Conservation (phyloP, 805 yeast species). For the Kazachstania bromeliacearum region DNA sequence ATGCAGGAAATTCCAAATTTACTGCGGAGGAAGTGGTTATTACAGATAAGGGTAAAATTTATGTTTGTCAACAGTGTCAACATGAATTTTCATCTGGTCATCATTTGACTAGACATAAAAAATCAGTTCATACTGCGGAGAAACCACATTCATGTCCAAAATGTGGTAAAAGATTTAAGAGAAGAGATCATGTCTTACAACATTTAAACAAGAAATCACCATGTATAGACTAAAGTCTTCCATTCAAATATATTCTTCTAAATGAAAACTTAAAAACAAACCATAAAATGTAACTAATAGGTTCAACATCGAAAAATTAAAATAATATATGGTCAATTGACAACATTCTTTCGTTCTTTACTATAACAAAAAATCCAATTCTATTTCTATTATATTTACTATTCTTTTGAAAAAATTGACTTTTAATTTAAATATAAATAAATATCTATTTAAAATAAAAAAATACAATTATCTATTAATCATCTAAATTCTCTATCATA, state of each 20-base stretch:
- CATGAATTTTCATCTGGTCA: constrained; percentile 30
- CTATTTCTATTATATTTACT: not conserved
- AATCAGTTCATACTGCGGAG: constrained; percentile 30
- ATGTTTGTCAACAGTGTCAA: constrained; percentile 26
- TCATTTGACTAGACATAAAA: constrained; percentile 30
- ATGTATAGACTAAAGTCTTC: constrained; percentile 13
- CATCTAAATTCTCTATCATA: constrained; percentile 5
- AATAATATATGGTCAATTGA: not conserved
- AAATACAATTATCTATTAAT: not conserved
- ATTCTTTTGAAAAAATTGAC: not conserved
- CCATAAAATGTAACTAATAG: not conserved
- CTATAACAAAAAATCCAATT: not conserved
- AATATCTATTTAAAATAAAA: too few species aligned
- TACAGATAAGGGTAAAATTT: constrained; percentile 26
- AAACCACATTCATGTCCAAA: constrained; percentile 30
- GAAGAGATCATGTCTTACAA: constrained; percentile 31
- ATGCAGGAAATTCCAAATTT: constrained; percentile 12
- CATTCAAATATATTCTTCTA: too few species aligned
- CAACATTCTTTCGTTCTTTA: not conserved
- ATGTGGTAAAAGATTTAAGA: constrained; percentile 29
- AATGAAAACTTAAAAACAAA: too few species aligned
- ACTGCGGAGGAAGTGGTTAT: constrained; percentile 24
- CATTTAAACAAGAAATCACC: constrained; percentile 29
- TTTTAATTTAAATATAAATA: not conserved
- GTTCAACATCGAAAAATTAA: not conserved